Evolutionary conservation across 1,139 yeast genomes (phyloP).

Genomic region (Meyerozyma athensensis): DNA sequence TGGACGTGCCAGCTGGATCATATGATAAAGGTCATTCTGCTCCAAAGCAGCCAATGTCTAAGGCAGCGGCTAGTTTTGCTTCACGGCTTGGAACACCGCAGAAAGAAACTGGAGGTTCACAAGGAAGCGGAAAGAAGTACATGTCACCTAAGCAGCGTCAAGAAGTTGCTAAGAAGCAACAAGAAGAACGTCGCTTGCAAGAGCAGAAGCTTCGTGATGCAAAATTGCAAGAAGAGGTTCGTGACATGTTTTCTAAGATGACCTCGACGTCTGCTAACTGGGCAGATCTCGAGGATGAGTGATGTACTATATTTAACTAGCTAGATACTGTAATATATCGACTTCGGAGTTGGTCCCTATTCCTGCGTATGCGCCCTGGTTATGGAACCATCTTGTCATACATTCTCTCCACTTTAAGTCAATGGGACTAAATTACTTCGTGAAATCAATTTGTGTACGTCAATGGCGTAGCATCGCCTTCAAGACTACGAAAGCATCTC

Average conservation of each 20-base stretch:
- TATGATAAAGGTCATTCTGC: conserved; percentile 7
- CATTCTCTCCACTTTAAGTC: no score
- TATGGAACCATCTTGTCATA: no score
- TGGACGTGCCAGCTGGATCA: conserved; percentile 3
- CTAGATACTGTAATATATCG: no score
- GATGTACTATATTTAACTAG: conserved; percentile 3
- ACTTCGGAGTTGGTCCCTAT: background rate
- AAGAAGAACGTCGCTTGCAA: conserved; percentile 10
- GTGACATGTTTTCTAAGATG: conserved; percentile 28
- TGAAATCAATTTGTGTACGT: no score
- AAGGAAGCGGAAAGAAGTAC: conserved; percentile 9
- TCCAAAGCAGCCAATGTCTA: conserved; percentile 7
- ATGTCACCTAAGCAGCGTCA: conserved; percentile 13
- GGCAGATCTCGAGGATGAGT: conserved; percentile 28
- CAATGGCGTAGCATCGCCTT: background rate
- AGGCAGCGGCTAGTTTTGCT: conserved; percentile 18
- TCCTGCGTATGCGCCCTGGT: no score
- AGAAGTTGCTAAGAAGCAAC: conserved; percentile 10
- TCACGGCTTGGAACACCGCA: conserved; percentile 16
- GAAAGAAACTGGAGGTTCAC: conserved; percentile 2
- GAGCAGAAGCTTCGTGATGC: conserved; percentile 16
- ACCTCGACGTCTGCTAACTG: conserved; percentile 26
- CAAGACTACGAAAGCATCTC: background rate
- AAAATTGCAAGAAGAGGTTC: conserved; percentile 23
- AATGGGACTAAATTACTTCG: no score